Conservation (phyloP, 192 early-diverging fungal species). For the Radiomyces spectabilis region DNA sequence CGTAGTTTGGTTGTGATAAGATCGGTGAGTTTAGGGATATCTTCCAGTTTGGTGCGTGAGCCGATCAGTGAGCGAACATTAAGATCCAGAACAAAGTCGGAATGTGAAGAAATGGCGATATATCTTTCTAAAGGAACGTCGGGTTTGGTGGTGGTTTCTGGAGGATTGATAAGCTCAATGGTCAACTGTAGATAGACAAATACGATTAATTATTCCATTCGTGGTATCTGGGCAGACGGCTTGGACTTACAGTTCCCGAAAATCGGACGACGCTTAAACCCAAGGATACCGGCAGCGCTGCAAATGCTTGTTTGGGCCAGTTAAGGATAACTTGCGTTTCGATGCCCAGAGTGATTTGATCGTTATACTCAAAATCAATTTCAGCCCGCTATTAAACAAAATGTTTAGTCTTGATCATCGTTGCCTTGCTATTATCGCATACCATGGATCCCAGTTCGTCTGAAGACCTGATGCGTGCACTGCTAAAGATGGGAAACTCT, state of each 20-base stretch:
- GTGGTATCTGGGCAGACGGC: not conserved
- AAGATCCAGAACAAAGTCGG: conserved; percentile 80
- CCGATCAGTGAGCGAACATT: conserved; percentile 87
- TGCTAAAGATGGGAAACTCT: conserved; percentile 50
- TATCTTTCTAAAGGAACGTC: conserved; percentile 33
- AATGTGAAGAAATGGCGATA: conserved; percentile 44
- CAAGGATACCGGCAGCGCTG: conserved; percentile 87
- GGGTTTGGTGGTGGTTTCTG: conserved; percentile 14
- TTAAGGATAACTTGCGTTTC: conserved; percentile 91
- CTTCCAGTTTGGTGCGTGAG: conserved; percentile 94
- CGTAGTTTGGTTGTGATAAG: conserved; percentile 70
- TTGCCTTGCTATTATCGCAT: not conserved
- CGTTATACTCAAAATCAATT: conserved; percentile 79
- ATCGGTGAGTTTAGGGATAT: conserved; percentile 87
- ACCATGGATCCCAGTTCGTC: conserved; percentile 45
- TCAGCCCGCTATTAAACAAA: conserved; percentile 54
- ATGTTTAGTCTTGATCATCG: not conserved
- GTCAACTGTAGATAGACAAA: conserved; percentile 29
- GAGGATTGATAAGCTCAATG: conserved; percentile 25
- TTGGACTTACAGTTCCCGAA: conserved; percentile 69
- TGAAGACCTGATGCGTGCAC: conserved; percentile 45
- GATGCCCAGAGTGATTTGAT: conserved; percentile 90
- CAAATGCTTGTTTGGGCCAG: conserved; percentile 86
- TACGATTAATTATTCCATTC: not conserved
- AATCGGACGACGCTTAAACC: conserved; percentile 81